phyloP scores from a whole-genome alignment of 2,329 filamentous ascomycete genomes.

The Phyllosticta capitalensis region DNA sequence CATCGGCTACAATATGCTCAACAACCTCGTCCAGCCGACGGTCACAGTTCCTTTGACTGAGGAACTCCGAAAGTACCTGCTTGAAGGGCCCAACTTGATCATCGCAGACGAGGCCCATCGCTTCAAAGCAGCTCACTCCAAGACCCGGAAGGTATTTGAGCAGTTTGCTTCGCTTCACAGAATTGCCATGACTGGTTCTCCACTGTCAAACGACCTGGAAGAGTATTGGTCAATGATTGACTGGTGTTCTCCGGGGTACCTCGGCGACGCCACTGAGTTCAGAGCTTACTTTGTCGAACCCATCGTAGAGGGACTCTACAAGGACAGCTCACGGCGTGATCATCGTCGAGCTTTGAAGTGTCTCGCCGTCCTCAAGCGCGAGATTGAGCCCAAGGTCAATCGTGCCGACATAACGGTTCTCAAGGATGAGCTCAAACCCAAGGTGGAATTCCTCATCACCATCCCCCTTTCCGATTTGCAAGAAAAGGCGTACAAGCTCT shows the following conservation, averaged over 20 bases:
- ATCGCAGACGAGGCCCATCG: constrained; percentile 78
- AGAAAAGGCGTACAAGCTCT: constrained; percentile 49
- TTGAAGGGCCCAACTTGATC: constrained; percentile 58
- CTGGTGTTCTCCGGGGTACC: constrained; percentile 72
- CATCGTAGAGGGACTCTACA: constrained; percentile 61
- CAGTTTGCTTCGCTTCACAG: constrained; percentile 58
- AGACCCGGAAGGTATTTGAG: constrained; percentile 44
- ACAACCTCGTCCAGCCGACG: constrained; percentile 26
- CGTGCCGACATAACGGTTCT: constrained; percentile 62
- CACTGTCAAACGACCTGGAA: constrained; percentile 70
- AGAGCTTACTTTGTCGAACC: constrained; percentile 58
- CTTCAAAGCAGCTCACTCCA: constrained; percentile 57
- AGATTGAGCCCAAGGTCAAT: constrained; percentile 69
- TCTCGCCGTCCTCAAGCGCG: constrained; percentile 60
- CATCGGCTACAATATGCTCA: constrained; percentile 64
- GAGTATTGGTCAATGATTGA: constrained; percentile 85
- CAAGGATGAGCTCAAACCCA: constrained; percentile 57
- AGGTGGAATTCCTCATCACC: constrained; percentile 73
- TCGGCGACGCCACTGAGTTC: constrained; percentile 63
- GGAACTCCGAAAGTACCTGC: constrained; percentile 29
- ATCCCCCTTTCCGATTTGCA: constrained; percentile 62
- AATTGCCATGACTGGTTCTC: constrained; percentile 80
- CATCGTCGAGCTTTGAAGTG: constrained; percentile 54
- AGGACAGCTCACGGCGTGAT: constrained; percentile 49
- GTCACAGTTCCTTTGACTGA: constrained; percentile 17